Evolutionary conservation across 2,329 filamentous ascomycete species (phyloP).

Genomic region (Cordyceps fumosorosea): DNA sequence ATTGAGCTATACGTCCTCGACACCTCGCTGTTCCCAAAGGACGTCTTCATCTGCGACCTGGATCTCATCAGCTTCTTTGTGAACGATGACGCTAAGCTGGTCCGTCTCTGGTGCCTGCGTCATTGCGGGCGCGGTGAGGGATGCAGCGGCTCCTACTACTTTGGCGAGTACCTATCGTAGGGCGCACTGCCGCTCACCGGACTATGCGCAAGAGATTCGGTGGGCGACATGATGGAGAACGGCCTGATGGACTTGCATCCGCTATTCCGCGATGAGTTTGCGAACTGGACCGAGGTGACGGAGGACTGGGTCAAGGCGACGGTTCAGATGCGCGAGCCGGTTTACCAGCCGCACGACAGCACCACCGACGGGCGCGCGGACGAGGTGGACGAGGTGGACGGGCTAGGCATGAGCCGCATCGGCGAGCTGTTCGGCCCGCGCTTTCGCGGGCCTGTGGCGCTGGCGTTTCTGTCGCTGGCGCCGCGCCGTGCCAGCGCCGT

Average conservation of each 20-base stretch:
- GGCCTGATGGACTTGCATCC: conserved; percentile 1
- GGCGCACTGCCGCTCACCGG: conserved; percentile 2
- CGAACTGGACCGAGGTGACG: not conserved
- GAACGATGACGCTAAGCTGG: not conserved
- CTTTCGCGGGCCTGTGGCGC: not conserved
- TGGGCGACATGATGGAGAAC: not conserved
- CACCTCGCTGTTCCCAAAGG: not conserved
- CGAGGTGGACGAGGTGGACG: not conserved
- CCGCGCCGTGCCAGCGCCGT: not conserved
- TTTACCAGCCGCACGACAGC: not conserved
- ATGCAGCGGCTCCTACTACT: not conserved
- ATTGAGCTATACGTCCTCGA: conserved; percentile 1
- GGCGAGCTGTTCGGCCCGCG: not conserved
- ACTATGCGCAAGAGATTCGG: not conserved
- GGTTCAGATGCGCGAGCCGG: not conserved
- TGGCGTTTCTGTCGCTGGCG: not conserved
- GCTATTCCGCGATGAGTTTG: not conserved
- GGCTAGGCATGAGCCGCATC: not conserved
- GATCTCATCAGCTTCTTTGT: conserved; percentile 3
- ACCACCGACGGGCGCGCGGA: not conserved
- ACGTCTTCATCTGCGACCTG: conserved; percentile 2
- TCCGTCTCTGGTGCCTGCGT: not conserved
- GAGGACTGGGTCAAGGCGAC: not conserved
- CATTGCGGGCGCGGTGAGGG: not conserved
- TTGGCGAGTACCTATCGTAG: conserved; percentile 11